These are phyloP conservation scores for Cladophialophora yegresii DNA, from an alignment of 2,329 filamentous ascomycete genomes.

Conservation along the genomic window DNA sequence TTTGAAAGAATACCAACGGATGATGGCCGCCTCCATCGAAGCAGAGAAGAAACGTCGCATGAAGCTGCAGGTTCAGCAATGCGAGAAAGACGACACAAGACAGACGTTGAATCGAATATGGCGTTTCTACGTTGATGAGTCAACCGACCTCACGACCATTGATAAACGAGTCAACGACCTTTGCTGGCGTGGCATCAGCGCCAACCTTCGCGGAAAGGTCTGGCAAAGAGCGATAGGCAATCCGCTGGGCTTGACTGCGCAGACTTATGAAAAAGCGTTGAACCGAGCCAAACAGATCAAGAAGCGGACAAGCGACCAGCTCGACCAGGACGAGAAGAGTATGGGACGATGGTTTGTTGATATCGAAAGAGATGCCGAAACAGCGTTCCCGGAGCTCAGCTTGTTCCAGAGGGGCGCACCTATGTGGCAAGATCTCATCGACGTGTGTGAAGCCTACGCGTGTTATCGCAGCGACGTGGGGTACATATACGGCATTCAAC, in stretches of 20 bases:
- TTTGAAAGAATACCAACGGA: conserved; percentile 68
- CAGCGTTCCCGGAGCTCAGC: conserved; percentile 60
- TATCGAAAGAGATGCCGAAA: conserved; percentile 56
- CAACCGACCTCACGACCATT: conserved; percentile 59
- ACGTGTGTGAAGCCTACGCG: conserved; percentile 63
- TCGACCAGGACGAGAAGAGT: conserved; percentile 47
- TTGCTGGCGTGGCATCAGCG: conserved; percentile 65
- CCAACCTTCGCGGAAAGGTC: conserved; percentile 57
- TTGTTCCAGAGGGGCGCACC: conserved; percentile 59
- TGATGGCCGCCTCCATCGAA: conserved; percentile 65
- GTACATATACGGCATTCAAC: conserved; percentile 61
- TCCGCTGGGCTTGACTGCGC: conserved; percentile 58
- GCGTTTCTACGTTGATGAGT: conserved; percentile 62
- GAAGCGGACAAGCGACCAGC: conserved; percentile 43
- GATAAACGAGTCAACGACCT: conserved; percentile 61
- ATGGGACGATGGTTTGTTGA: conserved; percentile 56
- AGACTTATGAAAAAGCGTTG: conserved; percentile 60
- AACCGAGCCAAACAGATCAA: conserved; percentile 56
- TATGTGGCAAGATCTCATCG: conserved; percentile 57
- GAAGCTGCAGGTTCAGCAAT: conserved; percentile 51
- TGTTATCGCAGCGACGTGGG: conserved; percentile 66
- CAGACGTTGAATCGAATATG: conserved; percentile 61
- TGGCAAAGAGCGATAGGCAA: conserved; percentile 65
- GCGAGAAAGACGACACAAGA: conserved; percentile 55
- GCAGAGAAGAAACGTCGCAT: conserved; percentile 57